Percentiles rank a stretch among this genome's conserved stretches.
These are phyloP conservation scores for Zygoascus meyerae DNA, from an alignment of 1,139 yeast species.

Conservation along the genomic window DNA sequence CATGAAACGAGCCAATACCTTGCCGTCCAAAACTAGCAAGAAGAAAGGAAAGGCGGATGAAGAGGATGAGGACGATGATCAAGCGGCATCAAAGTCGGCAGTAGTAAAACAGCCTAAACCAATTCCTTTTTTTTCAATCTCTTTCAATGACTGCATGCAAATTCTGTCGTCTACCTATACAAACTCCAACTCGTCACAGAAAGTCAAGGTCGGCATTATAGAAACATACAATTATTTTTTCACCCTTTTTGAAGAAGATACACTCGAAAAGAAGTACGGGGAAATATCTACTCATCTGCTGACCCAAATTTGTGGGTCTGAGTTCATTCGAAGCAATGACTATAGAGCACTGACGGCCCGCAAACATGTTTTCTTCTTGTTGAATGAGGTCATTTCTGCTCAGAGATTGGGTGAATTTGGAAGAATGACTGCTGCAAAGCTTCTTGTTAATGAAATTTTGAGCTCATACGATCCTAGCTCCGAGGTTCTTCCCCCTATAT, in stretches of 20 bases:
- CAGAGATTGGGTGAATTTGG: slow-evolving; percentile 33
- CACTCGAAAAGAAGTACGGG: slow-evolving; percentile 25
- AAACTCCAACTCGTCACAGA: slow-evolving; percentile 18
- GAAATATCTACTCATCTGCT: slow-evolving; percentile 26
- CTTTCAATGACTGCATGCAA: slow-evolving; percentile 22
- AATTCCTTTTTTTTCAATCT: slow-evolving; percentile 14
- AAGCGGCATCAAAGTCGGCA: slow-evolving; percentile 15
- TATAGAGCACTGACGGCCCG: slow-evolving; percentile 25
- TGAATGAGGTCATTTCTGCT: slow-evolving; percentile 27
- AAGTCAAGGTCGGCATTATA: slow-evolving; percentile 28
- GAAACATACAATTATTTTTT: slow-evolving; percentile 28
- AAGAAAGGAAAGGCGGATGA: slow-evolving; percentile 17
- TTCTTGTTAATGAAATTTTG: slow-evolving; percentile 27
- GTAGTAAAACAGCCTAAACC: slow-evolving; percentile 10
- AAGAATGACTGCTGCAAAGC: slow-evolving; percentile 27
- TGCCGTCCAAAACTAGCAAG: slow-evolving; percentile 13
- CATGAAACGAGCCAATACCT: slow-evolving; percentile 7
- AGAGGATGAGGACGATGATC: slow-evolving; percentile 18
- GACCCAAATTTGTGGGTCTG: slow-evolving; percentile 19
- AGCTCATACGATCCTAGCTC: slow-evolving; percentile 21
- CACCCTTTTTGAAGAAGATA: slow-evolving; percentile 18
- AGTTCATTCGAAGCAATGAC: slow-evolving; percentile 17
- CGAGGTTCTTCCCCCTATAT: slow-evolving; percentile 23
- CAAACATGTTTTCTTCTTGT: slow-evolving; percentile 26
- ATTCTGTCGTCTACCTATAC: slow-evolving; percentile 20